Evolutionary conservation across 2,329 filamentous ascomycete species (phyloP), one percentile per base, ranked within the genome.

Genomic region (Ophiosphaerella korrae): DNA sequence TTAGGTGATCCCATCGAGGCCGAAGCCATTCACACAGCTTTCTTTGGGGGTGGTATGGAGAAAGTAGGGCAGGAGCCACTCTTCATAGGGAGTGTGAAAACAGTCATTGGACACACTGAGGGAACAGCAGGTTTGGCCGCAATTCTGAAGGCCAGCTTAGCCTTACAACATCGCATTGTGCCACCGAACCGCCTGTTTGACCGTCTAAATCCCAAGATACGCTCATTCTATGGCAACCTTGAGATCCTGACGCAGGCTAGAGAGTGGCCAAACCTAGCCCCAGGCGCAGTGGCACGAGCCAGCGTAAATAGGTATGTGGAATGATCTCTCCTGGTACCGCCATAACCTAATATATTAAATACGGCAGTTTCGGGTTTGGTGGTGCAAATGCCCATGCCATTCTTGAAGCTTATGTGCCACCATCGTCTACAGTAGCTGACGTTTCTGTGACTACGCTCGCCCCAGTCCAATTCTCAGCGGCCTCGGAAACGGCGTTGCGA

Each of bases 91-190:
- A n/a, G n/a, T n/a, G n/a, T n/a, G n/a, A 66, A 53, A 73, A 75
- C 63, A 61, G 68, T 75, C 37, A 63, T 78, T 31, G 76, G 76
- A 1, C 76, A 78, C 48, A 64, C 56, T 0, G 67, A 72, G 40
- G 53, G 41, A 8, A 44, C 53, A 12, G 49, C 64, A 36, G 74
- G 71, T 6, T 40, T 77, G 0, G 65, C 68, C 4, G 64, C 70
- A 5, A 12, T 77, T 7, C 53, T 77, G 7, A 76, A 75, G 31
- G 65, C 70, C 2, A 63, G 68, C 1, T 45, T 78, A 29, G 65
- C 74, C 0, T 51, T 80, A 5, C 67, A 76, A 47, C 56, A 75
- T 46, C 57, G 56, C 2, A 55, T 46, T 0, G 62, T 75, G 18
- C 73, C 73, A 2, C 50, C 50, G 1, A 62, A 70, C 31, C 58